Evolutionary conservation across 176 grass and related monocot genomes (phyloP).

Genomic region (Chrysopogon serrulatus): DNA sequence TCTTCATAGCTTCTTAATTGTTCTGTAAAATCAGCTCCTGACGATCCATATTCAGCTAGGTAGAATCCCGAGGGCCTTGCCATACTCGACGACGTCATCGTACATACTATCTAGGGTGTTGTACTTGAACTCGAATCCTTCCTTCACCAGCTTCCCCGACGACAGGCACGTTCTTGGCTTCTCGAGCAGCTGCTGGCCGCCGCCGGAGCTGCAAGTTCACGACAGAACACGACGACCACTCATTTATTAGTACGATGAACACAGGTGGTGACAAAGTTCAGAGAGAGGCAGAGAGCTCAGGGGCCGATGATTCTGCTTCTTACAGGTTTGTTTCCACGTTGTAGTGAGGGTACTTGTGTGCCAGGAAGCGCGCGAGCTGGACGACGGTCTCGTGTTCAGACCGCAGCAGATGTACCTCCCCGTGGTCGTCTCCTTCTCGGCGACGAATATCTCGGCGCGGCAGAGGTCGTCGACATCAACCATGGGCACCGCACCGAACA

Average conservation of each 20-base stretch:
- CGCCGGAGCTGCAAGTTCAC: conserved; percentile 19
- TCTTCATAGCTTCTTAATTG: too few species aligned
- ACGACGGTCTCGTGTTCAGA: conserved; percentile 32
- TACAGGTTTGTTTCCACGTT: conserved; percentile 31
- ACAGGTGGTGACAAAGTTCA: neutral
- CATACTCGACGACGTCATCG: conserved; percentile 31
- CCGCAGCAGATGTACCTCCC: conserved; percentile 65
- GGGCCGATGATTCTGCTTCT: neutral
- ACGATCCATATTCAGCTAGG: too few species aligned
- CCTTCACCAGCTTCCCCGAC: conserved; percentile 43
- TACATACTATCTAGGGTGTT: conserved; percentile 38
- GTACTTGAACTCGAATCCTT: conserved; percentile 55
- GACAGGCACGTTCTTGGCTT: conserved; percentile 33
- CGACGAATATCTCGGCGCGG: conserved; percentile 66
- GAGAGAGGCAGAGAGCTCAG: too few species aligned
- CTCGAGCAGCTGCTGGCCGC: neutral
- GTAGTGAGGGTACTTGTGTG: conserved; percentile 48
- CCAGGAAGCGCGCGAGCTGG: conserved; percentile 40
- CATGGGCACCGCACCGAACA: neutral
- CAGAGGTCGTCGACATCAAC: conserved; percentile 54
- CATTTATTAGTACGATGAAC: neutral
- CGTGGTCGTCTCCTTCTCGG: conserved; percentile 29
- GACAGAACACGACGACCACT: neutral
- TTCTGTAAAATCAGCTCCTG: too few species aligned
- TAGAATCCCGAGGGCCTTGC: neutral